A percentile compares a stretch with the other conserved stretches of the same genome.
phyloP scores from a whole-genome alignment of 352 stramenopile genomes.

The Phytophthora palmivora region DNA sequence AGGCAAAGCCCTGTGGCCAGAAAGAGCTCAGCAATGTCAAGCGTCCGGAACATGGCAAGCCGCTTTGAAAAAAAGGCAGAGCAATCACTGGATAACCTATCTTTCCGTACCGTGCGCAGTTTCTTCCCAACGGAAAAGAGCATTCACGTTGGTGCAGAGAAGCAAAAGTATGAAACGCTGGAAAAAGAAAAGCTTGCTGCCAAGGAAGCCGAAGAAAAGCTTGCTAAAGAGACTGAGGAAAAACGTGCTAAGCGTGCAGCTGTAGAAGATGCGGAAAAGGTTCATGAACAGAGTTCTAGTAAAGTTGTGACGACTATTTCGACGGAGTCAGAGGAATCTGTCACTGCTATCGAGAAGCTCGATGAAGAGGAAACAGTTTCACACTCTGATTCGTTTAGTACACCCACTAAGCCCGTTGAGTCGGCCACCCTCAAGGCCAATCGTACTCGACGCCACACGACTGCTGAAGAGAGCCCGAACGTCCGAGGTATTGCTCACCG shows the following conservation, averaged over 20 bases:
- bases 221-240: constrained; percentile 30
- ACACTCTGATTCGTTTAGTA: constrained; percentile 7
- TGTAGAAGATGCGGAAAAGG: background rate
- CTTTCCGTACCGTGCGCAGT: constrained; percentile 57
- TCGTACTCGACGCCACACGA: constrained; percentile 24
- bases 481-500: constrained; percentile 62
- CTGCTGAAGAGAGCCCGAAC: constrained; percentile 23
- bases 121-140: constrained; percentile 64
- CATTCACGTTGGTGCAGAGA: constrained; percentile 53
- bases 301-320: background rate
- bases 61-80: constrained; percentile 57
- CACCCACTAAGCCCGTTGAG: constrained; percentile 14
- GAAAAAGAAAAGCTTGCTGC: constrained; percentile 49
- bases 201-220: constrained; percentile 37
- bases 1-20: constrained; percentile 6
- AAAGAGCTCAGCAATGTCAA: constrained; percentile 40
- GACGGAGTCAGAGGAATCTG: constrained; percentile 5
- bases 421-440: constrained; percentile 7
- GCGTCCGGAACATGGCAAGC: constrained; percentile 51
- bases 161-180: constrained; percentile 60
- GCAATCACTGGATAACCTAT: constrained; percentile 53
- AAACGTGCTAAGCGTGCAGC: constrained; percentile 14
- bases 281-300: constrained; percentile 10
- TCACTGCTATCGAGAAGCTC: background rate
- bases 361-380: constrained; percentile 5